These are phyloP conservation scores for Arthroderma sp. DNA, from an alignment of 2,329 filamentous ascomycete species.

Conservation along the genomic window DNA sequence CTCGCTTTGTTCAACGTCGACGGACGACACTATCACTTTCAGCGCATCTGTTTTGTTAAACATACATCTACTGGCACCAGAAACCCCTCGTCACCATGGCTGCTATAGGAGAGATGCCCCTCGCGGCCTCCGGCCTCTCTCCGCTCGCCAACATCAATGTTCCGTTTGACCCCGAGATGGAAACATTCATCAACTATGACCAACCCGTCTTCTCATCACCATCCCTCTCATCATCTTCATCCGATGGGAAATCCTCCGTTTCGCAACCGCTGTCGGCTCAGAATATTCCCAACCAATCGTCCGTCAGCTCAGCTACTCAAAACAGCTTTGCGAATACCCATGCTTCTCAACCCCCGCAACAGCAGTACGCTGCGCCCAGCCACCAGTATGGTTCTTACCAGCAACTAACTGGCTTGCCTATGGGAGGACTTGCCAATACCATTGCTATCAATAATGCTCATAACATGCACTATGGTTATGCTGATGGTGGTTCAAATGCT, in stretches of 20 bases:
- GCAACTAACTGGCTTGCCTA: conserved; percentile 86
- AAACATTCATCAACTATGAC: conserved; percentile 35
- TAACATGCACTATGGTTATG: conserved; percentile 25
- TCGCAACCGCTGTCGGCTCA: conserved; percentile 15
- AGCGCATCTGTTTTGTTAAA: no score
- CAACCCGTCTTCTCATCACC: conserved; percentile 28
- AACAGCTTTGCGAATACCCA: conserved; percentile 22
- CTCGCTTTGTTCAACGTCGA: neutral
- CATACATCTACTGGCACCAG: no score
- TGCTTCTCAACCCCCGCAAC: conserved; percentile 32
- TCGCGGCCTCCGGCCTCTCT: conserved; percentile 17
- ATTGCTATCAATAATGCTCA: conserved; percentile 59
- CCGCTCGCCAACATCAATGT: conserved; percentile 20
- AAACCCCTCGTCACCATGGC: conserved; percentile 8
- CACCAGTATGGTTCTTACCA: conserved; percentile 93
- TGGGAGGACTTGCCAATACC: conserved; percentile 67
- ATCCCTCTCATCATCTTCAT: conserved; percentile 10
- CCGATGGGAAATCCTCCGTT: conserved; percentile 5
- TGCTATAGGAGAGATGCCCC: conserved; percentile 9
- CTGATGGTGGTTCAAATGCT: conserved; percentile 10
- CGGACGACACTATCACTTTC: no score
- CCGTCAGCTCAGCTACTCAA: conserved; percentile 22
- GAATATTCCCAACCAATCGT: conserved; percentile 25
- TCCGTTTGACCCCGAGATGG: conserved; percentile 32
- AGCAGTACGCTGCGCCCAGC: conserved; percentile 58